Evolutionary conservation across 306 rosid genomes (phyloP).

Genomic region (Prunus salicina): DNA sequence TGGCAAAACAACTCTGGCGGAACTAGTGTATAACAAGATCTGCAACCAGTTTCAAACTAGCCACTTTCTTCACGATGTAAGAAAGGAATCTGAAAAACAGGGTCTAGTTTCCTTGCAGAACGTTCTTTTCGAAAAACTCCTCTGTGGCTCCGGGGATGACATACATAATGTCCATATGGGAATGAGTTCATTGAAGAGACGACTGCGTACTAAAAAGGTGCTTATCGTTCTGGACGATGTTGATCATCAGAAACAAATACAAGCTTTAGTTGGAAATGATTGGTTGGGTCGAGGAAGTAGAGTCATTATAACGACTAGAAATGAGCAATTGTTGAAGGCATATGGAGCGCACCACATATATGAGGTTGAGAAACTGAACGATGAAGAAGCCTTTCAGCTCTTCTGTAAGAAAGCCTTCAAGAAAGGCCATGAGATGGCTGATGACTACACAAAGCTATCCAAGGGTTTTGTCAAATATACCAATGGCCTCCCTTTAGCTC

Average conservation of each 20-base stretch:
- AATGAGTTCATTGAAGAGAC: neutral
- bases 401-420: too few relatives aligned
- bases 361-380: too few relatives aligned
- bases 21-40: too few relatives aligned
- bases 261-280: too few relatives aligned
- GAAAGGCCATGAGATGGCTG: too few relatives aligned
- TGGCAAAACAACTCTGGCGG: constrained; percentile 3
- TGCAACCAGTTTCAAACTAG: neutral
- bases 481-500: constrained; percentile 19
- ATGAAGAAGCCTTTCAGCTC: too few relatives aligned
- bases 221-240: neutral
- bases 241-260: too few relatives aligned
- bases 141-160: too few relatives aligned
- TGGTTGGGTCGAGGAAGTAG: too few relatives aligned
- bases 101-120: neutral
- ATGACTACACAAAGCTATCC: neutral
- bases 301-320: too few relatives aligned
- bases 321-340: too few relatives aligned
- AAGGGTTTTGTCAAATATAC: constrained; percentile 1
- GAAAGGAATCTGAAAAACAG: neutral
- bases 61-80: neutral
- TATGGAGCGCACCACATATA: too few relatives aligned
- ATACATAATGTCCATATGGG: neutral
- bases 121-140: neutral
- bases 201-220: neutral